phyloP scores from a whole-genome alignment of 2,329 filamentous ascomycete genomes.

The Raffaelea arxii region DNA sequence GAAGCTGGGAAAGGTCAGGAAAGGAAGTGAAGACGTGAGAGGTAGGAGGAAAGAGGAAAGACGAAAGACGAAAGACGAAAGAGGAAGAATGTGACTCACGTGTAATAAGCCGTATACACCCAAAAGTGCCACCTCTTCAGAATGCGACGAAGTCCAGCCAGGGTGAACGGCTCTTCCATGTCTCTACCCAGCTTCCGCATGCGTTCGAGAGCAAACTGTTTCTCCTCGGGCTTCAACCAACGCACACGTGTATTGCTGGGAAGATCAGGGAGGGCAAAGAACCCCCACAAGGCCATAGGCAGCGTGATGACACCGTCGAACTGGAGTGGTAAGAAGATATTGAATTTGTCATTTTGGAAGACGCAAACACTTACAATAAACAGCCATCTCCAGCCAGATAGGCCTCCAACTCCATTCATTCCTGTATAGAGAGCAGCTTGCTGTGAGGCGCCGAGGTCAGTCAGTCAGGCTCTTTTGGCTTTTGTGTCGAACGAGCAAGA shows the following conservation, averaged over 20 bases:
- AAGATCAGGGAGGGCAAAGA: neutral
- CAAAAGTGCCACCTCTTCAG: conserved; percentile 2
- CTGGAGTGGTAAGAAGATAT: neutral
- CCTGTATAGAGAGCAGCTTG: conserved; percentile 1
- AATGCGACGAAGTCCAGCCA: neutral
- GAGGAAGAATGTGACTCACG: neutral
- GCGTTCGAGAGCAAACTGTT: neutral
- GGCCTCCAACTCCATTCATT: neutral
- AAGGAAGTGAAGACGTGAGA: neutral
- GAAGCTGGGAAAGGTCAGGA: neutral
- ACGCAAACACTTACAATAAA: neutral
- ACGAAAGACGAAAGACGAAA: neutral
- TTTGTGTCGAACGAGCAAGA: neutral
- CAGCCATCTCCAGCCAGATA: conserved; percentile 1
- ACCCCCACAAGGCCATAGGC: conserved; percentile 1
- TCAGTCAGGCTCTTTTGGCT: too few relatives aligned
- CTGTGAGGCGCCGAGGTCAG: too few relatives aligned
- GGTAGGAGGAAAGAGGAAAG: neutral
- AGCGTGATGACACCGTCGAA: neutral
- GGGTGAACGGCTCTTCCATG: conserved; percentile 1
- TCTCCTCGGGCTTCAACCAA: neutral
- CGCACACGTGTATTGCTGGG: conserved; percentile 1
- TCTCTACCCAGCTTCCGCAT: neutral
- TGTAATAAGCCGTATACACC: conserved; percentile 3
- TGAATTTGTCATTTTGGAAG: neutral